Conservation (phyloP, 257 asterid species). For the Solanum medicagineum region DNA sequence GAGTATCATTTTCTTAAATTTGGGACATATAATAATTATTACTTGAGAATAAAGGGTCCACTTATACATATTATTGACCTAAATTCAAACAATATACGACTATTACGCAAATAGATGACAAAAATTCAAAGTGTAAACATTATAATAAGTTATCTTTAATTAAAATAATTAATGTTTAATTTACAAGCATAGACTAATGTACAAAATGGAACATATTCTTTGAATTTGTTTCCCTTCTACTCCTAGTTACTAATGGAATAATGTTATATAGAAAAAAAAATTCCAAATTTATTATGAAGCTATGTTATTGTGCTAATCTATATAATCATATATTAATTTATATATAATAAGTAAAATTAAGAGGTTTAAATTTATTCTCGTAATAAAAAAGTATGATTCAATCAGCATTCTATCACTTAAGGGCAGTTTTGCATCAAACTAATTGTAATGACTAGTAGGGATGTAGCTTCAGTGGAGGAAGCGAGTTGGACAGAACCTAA, state of each 20-base stretch:
- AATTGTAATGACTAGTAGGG: neutral
- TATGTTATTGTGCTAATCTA: neutral
- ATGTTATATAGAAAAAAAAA: neutral
- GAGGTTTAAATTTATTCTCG: neutral
- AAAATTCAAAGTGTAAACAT: neutral
- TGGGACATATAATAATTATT: neutral
- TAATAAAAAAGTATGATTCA: neutral
- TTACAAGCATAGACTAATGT: neutral
- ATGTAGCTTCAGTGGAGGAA: neutral
- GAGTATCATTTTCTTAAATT: neutral
- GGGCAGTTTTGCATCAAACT: neutral
- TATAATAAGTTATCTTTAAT: neutral
- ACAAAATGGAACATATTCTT: slow-evolving; percentile 31
- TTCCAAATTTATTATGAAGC: neutral
- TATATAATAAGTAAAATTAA: neutral
- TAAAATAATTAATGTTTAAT: neutral
- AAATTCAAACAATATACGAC: neutral
- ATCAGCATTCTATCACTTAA: neutral
- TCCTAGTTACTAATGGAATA: neutral
- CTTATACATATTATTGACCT: neutral
- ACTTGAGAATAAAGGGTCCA: neutral
- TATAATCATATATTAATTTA: too few species aligned
- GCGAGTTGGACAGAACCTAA: too few species aligned
- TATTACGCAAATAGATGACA: neutral
- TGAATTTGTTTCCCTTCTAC: slow-evolving; percentile 9